Percentiles rank a stretch among this genome's conserved stretches.
phyloP scores from a whole-genome alignment of 139 green algal genomes.

The Axilococcus clingmanii region DNA sequence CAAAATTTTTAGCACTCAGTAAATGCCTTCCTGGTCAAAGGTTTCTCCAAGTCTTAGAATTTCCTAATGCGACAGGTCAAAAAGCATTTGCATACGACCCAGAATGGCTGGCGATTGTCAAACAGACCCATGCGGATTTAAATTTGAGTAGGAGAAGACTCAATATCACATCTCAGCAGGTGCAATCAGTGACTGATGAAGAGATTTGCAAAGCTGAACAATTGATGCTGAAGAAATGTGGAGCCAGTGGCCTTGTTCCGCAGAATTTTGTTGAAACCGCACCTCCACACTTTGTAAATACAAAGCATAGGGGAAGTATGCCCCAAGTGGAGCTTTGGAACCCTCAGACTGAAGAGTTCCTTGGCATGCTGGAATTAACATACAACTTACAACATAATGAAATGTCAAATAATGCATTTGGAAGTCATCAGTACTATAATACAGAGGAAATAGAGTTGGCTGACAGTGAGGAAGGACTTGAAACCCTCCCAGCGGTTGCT shows the following conservation, averaged over 20 bases:
- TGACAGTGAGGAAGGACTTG: not conserved
- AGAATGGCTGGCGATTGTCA: slow-evolving; percentile 88
- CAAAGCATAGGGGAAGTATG: not conserved
- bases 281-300: slow-evolving; percentile 13
- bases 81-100: slow-evolving; percentile 78
- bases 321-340: not conserved
- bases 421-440: not conserved
- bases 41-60: slow-evolving; percentile 87
- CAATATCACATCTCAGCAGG: slow-evolving; percentile 21
- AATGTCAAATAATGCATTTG: not conserved
- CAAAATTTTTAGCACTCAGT: slow-evolving; percentile 89
- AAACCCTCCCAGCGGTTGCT: slow-evolving; percentile 1
- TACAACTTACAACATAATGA: not conserved
- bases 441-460: not conserved
- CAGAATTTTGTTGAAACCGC: slow-evolving; percentile 66
- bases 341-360: not conserved
- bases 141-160: slow-evolving; percentile 25
- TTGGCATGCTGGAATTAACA: not conserved
- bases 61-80: slow-evolving; percentile 42
- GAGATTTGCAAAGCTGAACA: slow-evolving; percentile 4
- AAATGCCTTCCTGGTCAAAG: slow-evolving; percentile 88
- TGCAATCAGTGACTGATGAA: not conserved
- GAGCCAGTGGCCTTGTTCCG: slow-evolving; percentile 37
- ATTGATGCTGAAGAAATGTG: slow-evolving; percentile 5
- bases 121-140: slow-evolving; percentile 52